phyloP scores from a whole-genome alignment of 2,329 filamentous ascomycete genomes.

The Alternaria panax region DNA sequence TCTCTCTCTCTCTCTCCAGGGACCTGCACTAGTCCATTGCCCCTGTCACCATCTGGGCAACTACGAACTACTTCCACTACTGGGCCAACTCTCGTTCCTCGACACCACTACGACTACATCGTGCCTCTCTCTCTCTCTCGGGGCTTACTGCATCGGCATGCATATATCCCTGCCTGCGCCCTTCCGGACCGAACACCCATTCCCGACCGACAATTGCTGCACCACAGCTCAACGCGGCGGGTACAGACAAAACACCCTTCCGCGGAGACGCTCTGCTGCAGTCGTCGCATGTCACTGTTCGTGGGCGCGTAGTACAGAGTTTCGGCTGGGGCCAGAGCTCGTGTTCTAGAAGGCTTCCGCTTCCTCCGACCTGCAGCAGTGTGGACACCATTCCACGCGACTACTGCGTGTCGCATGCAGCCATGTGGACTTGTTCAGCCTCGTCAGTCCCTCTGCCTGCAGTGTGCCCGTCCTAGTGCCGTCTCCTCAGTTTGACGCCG shows the following conservation, averaged over 20 bases:
- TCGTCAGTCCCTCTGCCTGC: slow-evolving; percentile 1
- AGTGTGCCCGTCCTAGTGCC: neutral
- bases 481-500: neutral
- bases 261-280: slow-evolving; percentile 2
- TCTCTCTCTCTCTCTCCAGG: slow-evolving; percentile 13
- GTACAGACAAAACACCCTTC: slow-evolving; percentile 2
- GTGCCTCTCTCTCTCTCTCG: slow-evolving; percentile 3
- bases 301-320: slow-evolving; percentile 5
- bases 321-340: slow-evolving; percentile 5
- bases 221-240: slow-evolving; percentile 15
- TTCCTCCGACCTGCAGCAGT: slow-evolving; percentile 13
- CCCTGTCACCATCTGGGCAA: neutral
- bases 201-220: slow-evolving; percentile 1
- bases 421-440: slow-evolving; percentile 10
- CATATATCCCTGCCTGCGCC: neutral
- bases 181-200: slow-evolving; percentile 6
- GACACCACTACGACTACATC: slow-evolving; percentile 1
- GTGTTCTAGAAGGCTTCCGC: slow-evolving; percentile 24
- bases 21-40: slow-evolving; percentile 5
- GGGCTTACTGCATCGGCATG: slow-evolving; percentile 2
- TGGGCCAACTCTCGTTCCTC: neutral
- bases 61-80: neutral
- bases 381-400: slow-evolving; percentile 7
- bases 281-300: neutral
- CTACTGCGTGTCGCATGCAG: slow-evolving; percentile 10